A percentile compares a stretch with the other conserved stretches of the same genome.
Evolutionary conservation across 2,329 filamentous ascomycete species (phyloP).

Genomic region (Colletotrichum sansevieriae): DNA sequence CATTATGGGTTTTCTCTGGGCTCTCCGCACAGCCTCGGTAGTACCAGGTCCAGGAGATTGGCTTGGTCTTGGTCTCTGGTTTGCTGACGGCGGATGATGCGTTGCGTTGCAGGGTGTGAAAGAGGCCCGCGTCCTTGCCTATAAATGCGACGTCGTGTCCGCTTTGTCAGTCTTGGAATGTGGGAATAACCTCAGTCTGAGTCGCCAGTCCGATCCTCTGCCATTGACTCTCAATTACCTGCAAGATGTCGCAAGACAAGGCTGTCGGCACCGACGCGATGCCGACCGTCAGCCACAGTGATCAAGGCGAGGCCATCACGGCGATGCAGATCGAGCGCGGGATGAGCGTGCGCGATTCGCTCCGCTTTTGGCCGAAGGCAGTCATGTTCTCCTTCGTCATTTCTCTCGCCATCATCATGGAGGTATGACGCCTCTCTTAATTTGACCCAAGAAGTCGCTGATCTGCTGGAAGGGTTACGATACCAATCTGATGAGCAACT

Average conservation of each 20-base stretch:
- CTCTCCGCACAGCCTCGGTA: slow-evolving; percentile 38
- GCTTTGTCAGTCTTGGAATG: background rate
- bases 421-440: slow-evolving; percentile 27
- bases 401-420: slow-evolving; percentile 48
- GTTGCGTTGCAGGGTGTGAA: slow-evolving; percentile 10
- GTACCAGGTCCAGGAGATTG: slow-evolving; percentile 16
- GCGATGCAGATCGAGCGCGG: slow-evolving; percentile 43
- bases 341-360: slow-evolving; percentile 43
- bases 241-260: slow-evolving; percentile 37
- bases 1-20: slow-evolving; percentile 12
- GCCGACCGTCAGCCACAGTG: slow-evolving; percentile 31
- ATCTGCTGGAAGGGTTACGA: slow-evolving; percentile 51
- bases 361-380: slow-evolving; percentile 44
- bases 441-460: background rate
- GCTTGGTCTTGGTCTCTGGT: background rate
- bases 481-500: slow-evolving; percentile 52
- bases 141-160: slow-evolving; percentile 33
- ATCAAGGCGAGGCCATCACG: slow-evolving; percentile 31
- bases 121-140: slow-evolving; percentile 16
- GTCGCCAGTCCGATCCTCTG: background rate
- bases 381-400: slow-evolving; percentile 44
- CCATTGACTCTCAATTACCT: background rate
- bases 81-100: background rate
- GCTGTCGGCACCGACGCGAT: slow-evolving; percentile 30
- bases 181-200: slow-evolving; percentile 35